Conservation (phyloP, 31 red algal genomes). For the Endocladia muricata region DNA sequence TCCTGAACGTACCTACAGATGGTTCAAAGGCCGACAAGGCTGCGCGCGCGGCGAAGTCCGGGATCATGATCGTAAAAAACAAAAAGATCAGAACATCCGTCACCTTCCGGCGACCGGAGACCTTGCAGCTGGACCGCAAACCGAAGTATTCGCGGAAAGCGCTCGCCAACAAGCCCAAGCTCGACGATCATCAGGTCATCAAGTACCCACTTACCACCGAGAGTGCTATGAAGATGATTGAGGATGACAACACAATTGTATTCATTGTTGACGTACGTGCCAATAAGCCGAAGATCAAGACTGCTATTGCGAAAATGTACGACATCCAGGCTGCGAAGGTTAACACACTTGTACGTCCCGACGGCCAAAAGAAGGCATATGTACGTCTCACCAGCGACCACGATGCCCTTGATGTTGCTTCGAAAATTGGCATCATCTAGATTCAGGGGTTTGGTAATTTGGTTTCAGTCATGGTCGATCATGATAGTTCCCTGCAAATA, state of each 20-base stretch:
- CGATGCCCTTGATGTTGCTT: constrained; percentile 95
- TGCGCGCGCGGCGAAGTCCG: constrained; percentile 47
- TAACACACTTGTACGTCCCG: constrained; percentile 97
- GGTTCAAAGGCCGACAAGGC: constrained; percentile 53
- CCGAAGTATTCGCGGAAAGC: constrained; percentile 92
- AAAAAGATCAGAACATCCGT: constrained; percentile 74
- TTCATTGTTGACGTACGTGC: constrained; percentile 95
- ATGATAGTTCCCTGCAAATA: no score
- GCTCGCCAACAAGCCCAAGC: constrained; percentile 73
- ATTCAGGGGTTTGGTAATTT: no score
- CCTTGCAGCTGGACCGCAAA: constrained; percentile 67
- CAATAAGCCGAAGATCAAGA: constrained; percentile 92
- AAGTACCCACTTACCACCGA: constrained; percentile 97
- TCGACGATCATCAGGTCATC: constrained; percentile 92
- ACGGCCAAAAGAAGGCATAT: constrained; percentile 98
- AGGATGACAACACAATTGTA: constrained; percentile 97
- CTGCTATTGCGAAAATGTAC: constrained; percentile 92
- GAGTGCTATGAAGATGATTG: constrained; percentile 98
- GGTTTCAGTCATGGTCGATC: no score
- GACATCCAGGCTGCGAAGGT: constrained; percentile 87
- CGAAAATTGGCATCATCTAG: constrained; percentile 96
- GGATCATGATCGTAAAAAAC: constrained; percentile 59
- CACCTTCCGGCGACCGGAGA: constrained; percentile 81
- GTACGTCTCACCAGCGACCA: constrained; percentile 84
- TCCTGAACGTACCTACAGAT: not conserved